These are phyloP conservation scores for Gossypium arboreum DNA, from an alignment of 345 rosid genomes.

Conservation along the genomic window DNA sequence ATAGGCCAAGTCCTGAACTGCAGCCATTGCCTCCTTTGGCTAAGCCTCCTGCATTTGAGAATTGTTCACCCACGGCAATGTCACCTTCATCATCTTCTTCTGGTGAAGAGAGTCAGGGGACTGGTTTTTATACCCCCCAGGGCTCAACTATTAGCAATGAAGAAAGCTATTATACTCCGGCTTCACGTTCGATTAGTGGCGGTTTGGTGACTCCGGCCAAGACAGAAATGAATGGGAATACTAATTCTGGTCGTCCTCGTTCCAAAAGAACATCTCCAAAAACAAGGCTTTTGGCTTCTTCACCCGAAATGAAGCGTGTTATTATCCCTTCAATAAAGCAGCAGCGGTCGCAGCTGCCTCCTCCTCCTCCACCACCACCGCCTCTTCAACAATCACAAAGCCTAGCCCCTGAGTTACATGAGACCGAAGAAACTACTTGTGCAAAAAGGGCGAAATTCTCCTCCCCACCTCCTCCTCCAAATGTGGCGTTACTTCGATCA, in stretches of 20 bases:
- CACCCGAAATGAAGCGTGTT: constrained; percentile 92
- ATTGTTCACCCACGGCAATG: constrained; percentile 38
- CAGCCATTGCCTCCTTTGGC: constrained; percentile 85
- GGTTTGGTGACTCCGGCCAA: constrained; percentile 19
- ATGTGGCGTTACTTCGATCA: constrained; percentile 67
- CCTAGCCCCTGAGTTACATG: constrained; percentile 11
- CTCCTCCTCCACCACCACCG: constrained; percentile 28
- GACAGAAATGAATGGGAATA: constrained; percentile 19
- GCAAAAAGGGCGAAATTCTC: constrained; percentile 68
- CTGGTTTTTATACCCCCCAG: constrained; percentile 77
- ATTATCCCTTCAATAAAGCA: constrained; percentile 78
- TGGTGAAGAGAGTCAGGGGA: constrained; percentile 60
- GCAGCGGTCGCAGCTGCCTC: constrained; percentile 23
- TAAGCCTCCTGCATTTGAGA: constrained; percentile 40
- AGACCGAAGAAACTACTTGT: constrained; percentile 21
- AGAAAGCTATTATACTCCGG: constrained; percentile 64
- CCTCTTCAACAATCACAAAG: constrained; percentile 2
- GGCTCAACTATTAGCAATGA: constrained; percentile 68
- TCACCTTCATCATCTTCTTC: constrained; percentile 48
- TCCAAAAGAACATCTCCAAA: constrained; percentile 85
- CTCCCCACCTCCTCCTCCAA: constrained; percentile 82
- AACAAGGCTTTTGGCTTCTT: constrained; percentile 48
- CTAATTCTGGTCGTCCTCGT: constrained; percentile 54
- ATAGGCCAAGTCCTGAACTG: constrained; percentile 91
- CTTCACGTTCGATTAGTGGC: constrained; percentile 30